A percentile compares a stretch with the other conserved stretches of the same genome.
These are phyloP conservation scores for Fusarium concolor DNA, from an alignment of 2,329 filamentous ascomycete genomes.

Conservation along the genomic window DNA sequence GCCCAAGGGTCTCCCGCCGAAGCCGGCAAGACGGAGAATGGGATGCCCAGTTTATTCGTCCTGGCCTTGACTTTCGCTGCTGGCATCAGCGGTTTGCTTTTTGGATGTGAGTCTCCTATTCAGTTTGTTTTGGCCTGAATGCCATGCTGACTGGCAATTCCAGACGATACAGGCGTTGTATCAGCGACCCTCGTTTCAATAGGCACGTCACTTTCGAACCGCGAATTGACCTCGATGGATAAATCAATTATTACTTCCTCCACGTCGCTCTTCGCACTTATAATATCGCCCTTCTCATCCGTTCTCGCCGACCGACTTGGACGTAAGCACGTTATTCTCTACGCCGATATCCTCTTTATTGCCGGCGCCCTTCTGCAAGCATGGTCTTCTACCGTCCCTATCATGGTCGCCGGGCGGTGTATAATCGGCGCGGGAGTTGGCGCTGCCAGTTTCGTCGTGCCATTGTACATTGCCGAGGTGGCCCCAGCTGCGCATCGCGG, in stretches of 20 bases:
- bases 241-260: conserved; percentile 78
- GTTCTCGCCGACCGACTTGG: conserved; percentile 72
- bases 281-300: conserved; percentile 72
- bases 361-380: conserved; percentile 75
- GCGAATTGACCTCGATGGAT: conserved; percentile 69
- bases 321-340: conserved; percentile 71
- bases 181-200: conserved; percentile 75
- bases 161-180: conserved; percentile 76
- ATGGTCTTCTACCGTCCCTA: conserved; percentile 64
- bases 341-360: conserved; percentile 75
- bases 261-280: conserved; percentile 73
- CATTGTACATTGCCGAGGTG: conserved; percentile 89
- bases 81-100: conserved; percentile 74
- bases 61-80: conserved; percentile 73
- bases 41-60: conserved; percentile 63
- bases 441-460: conserved; percentile 83
- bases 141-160: conserved; percentile 9
- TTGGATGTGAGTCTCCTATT: conserved; percentile 67
- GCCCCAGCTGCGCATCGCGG: conserved; percentile 82
- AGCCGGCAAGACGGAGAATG: conserved; percentile 46
- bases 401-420: conserved; percentile 75
- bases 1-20: conserved; percentile 41
- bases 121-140: neutral
- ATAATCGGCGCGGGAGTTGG: conserved; percentile 80
- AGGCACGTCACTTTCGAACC: conserved; percentile 67